Percentiles rank a stretch among this genome's conserved stretches.
phyloP scores from a whole-genome alignment of 306 rosid genomes.

The Medicago truncatula region DNA sequence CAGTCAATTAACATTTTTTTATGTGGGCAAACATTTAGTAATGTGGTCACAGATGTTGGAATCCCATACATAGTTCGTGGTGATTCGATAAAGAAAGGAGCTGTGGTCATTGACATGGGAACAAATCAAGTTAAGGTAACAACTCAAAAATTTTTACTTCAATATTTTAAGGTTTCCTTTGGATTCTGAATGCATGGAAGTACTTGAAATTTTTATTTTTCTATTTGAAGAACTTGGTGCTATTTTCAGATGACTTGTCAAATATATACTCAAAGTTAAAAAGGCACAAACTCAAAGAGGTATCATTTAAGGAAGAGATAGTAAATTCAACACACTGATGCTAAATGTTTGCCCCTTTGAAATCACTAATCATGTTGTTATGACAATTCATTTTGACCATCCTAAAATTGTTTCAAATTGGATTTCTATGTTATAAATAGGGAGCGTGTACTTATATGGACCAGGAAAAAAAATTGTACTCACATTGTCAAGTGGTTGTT shows the following conservation, averaged over 20 bases:
- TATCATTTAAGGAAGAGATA: background rate
- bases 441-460: too few species aligned
- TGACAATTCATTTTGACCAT: too few species aligned
- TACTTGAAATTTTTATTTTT: conserved; percentile 5
- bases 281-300: background rate
- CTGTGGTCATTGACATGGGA: conserved; percentile 67
- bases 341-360: too few species aligned
- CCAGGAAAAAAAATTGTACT: too few species aligned
- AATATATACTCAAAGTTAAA: background rate
- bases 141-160: conserved; percentile 2
- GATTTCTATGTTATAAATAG: too few species aligned
- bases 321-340: too few species aligned
- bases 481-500: too few species aligned
- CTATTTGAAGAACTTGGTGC: conserved; percentile 16
- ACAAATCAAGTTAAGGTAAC: conserved; percentile 54
- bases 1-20: too few species aligned
- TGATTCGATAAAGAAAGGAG: conserved; percentile 60
- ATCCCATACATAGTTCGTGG: conserved; percentile 52
- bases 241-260: background rate
- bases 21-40: too few species aligned
- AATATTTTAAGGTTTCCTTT: background rate
- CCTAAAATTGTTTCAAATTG: too few species aligned
- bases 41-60: conserved; percentile 62
- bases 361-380: too few species aligned
- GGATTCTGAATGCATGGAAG: background rate